phyloP scores from a whole-genome alignment of 305 asterid species.

The Ilex paraguariensis region DNA sequence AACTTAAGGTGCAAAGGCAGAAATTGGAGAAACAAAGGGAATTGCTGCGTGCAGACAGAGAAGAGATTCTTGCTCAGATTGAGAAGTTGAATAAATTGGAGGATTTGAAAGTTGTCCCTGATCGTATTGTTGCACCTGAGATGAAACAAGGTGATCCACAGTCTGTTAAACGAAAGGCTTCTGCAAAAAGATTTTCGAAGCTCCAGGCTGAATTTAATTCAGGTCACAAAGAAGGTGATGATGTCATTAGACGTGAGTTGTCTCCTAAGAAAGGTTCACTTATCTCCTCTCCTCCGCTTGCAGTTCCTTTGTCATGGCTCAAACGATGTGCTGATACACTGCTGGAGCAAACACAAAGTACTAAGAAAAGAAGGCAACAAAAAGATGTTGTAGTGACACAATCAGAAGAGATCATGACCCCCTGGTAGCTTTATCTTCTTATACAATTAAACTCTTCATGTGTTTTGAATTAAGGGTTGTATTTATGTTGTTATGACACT shows the following conservation, averaged over 20 bases:
- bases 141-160: constrained; percentile 42
- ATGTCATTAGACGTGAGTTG: constrained; percentile 18
- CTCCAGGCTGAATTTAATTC: constrained; percentile 23
- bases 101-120: constrained; percentile 57
- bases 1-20: constrained; percentile 75
- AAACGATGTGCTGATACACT: constrained; percentile 87
- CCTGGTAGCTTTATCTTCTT: constrained; percentile 34
- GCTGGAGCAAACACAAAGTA: constrained; percentile 62
- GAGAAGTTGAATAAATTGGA: constrained; percentile 77
- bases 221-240: constrained; percentile 28
- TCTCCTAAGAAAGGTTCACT: constrained; percentile 30
- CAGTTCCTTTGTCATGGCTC: constrained; percentile 80
- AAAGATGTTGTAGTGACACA: constrained; percentile 25
- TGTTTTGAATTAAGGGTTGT: not conserved
- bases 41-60: constrained; percentile 73
- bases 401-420: constrained; percentile 29
- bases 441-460: constrained; percentile 7
- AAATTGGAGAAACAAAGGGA: constrained; percentile 95
- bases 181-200: constrained; percentile 31
- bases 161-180: constrained; percentile 27
- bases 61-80: constrained; percentile 69
- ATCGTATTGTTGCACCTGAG: constrained; percentile 50
- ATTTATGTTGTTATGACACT: constrained; percentile 1
- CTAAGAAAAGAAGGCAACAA: constrained; percentile 61
- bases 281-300: constrained; percentile 55